Conservation (phyloP, 371 early-diverging fungal species). For the Mucor irregularis region DNA sequence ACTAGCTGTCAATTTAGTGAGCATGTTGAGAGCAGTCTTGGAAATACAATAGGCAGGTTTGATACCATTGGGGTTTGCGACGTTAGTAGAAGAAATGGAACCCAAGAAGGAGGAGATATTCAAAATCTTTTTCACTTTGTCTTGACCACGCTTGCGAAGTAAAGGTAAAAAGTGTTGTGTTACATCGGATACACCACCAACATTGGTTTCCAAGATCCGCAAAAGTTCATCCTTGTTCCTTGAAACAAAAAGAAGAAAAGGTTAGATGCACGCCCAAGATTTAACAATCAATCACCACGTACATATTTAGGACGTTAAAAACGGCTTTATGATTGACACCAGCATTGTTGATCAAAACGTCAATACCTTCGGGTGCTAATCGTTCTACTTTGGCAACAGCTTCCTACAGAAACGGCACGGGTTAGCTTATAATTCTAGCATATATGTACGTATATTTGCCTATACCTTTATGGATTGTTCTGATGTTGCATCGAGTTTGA, state of each 20-base stretch:
- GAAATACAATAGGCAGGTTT: conserved; percentile 21
- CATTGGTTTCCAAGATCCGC: conserved; percentile 17
- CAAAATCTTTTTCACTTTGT: conserved; percentile 17
- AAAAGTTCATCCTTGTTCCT: conserved; percentile 2
- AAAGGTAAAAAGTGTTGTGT: conserved; percentile 22
- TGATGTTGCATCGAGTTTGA: conserved; percentile 25
- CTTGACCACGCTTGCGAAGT: conserved; percentile 21
- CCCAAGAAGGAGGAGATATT: conserved; percentile 22
- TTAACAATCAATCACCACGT: too few species aligned
- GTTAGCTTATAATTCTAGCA: too few species aligned
- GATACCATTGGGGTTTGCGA: background rate
- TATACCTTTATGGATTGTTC: conserved; percentile 32
- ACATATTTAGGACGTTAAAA: too few species aligned
- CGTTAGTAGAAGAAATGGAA: background rate
- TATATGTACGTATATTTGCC: background rate
- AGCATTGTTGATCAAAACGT: conserved; percentile 37
- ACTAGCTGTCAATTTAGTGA: conserved; percentile 10
- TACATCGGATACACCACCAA: conserved; percentile 4
- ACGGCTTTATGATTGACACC: conserved; percentile 24
- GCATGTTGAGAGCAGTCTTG: conserved; percentile 23
- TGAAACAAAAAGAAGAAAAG: too few species aligned
- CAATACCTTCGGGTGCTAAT: conserved; percentile 23
- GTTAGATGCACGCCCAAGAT: background rate
- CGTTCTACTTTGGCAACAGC: conserved; percentile 19
- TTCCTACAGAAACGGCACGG: too few species aligned